Base-by-base conservation (phyloP, 768 basidiomycete species). In the Hericium alpestre region DNA sequence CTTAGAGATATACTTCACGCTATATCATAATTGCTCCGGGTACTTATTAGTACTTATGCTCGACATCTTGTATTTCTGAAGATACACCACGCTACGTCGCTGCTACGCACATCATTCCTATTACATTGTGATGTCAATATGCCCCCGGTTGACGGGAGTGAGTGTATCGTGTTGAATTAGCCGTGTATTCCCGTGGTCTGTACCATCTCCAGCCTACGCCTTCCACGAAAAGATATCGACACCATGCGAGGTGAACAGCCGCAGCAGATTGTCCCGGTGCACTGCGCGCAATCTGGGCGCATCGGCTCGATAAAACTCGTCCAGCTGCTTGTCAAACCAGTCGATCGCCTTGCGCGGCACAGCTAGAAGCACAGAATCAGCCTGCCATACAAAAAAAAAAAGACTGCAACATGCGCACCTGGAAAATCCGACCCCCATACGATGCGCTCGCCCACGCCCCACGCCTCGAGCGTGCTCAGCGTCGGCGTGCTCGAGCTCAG, bases 401-500 rank as follows among this genome's bases (percentile, higher is more conserved):
- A 32, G 25, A 32, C 23, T 43, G n/a, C 38, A 23, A 54, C 23
- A 49, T 15, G 48, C 55, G 62, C 66, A 86, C 87, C 87, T 55
- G 87, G 87, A 64, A 86, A 86, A 67, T 90, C 87, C 15, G 83
- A 84, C 41, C 87, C 87, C 66, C 85, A 88, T 23, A 89, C 69
- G 54, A 90, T 68, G 38, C 69, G 80, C 48, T 80, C 77, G 1
- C 69, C 64, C 20, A 70, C 64, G 2, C 81, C 76, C 64, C 85
- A 81, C 18, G 66, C 65, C 50, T 82, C 72, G 64, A 84, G 72
- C 4, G 78, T 74, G 18, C 72, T 65, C 18, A 87, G 70, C 52
- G 74, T 83, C 22, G 76, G 67, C 46, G 75, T 75, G 65, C 79
- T 76, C 2, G 82, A 77, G 64, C 79, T 79, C 61, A 90, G 69